These are phyloP conservation scores for Meyerozyma smithsonii DNA, from an alignment of 1,139 yeast genomes.

Conservation along the genomic window DNA sequence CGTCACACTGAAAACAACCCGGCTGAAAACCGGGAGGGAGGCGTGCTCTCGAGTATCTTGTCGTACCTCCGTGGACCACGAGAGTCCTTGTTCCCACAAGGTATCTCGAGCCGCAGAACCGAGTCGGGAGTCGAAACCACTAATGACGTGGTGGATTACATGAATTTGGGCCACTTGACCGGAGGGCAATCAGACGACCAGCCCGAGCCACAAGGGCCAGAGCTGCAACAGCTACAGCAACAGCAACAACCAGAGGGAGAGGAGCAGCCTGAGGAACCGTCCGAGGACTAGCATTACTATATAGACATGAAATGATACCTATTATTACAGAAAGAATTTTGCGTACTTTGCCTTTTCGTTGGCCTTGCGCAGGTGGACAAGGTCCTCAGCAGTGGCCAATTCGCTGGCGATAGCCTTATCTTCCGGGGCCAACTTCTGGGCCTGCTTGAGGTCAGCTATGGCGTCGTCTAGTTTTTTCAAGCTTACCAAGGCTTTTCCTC, in stretches of 20 bases:
- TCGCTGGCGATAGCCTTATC: constrained; percentile 50
- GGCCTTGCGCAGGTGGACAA: constrained; percentile 38
- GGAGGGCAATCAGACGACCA: neutral
- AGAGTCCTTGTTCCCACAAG: constrained; percentile 38
- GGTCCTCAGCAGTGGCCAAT: constrained; percentile 32
- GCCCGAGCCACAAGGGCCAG: neutral
- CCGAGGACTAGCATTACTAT: constrained; percentile 1
- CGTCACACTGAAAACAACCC: neutral
- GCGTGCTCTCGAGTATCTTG: constrained; percentile 22
- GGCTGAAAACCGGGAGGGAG: constrained; percentile 2
- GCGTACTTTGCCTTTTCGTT: constrained; percentile 52
- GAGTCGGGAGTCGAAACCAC: constrained; percentile 7
- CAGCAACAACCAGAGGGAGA: neutral
- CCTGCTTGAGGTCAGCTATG: constrained; percentile 38
- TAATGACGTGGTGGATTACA: constrained; percentile 21
- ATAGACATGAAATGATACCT: constrained; percentile 1
- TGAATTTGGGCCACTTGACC: constrained; percentile 22
- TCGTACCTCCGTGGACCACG: constrained; percentile 18
- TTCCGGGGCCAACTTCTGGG: constrained; percentile 39
- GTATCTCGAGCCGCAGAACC: constrained; percentile 50
- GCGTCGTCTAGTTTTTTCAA: constrained; percentile 49
- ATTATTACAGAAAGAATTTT: constrained; percentile 42
- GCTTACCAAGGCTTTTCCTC: constrained; percentile 46
- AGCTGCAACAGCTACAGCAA: constrained; percentile 3
- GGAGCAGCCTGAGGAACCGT: constrained; percentile 4